These are phyloP conservation scores for Eimeria sp. DNA, from an alignment of 169 alveolate genomes.

Conservation along the genomic window DNA sequence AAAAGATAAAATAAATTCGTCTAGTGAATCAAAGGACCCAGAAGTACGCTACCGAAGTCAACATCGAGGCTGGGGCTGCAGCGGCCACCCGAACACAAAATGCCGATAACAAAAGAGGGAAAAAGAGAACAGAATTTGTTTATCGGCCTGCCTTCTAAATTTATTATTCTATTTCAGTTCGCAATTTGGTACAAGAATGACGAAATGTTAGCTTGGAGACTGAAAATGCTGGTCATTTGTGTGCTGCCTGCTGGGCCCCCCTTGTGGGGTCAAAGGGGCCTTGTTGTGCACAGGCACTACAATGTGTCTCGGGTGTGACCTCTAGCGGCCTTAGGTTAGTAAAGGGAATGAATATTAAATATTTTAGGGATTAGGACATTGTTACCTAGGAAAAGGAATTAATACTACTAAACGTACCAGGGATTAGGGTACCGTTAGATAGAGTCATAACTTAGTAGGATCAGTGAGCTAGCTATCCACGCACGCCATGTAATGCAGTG, in stretches of 20 bases:
- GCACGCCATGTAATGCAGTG: no score
- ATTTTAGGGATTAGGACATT: no score
- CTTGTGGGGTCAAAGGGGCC: neutral
- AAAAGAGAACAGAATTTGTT: neutral
- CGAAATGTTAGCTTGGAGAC: neutral
- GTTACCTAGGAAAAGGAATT: no score
- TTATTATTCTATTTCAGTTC: no score
- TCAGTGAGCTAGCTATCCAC: no score
- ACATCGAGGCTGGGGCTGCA: slow-evolving; percentile 6
- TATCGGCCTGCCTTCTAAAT: neutral
- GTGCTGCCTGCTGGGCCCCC: neutral
- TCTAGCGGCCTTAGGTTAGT: no score
- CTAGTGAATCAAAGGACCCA: neutral
- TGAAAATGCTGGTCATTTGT: neutral
- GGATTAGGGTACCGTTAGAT: no score
- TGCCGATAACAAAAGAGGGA: neutral
- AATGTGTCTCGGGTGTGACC: neutral
- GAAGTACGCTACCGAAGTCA: neutral
- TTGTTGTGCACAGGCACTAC: neutral
- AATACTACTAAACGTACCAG: no score
- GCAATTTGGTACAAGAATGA: neutral
- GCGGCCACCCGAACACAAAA: neutral
- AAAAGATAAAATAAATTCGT: neutral
- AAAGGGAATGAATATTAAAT: no score
- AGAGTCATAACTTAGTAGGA: no score